These are phyloP conservation scores for Coniferiporia sulphurascens DNA, from an alignment of 1,284 basidiomycete species.

Conservation along the genomic window DNA sequence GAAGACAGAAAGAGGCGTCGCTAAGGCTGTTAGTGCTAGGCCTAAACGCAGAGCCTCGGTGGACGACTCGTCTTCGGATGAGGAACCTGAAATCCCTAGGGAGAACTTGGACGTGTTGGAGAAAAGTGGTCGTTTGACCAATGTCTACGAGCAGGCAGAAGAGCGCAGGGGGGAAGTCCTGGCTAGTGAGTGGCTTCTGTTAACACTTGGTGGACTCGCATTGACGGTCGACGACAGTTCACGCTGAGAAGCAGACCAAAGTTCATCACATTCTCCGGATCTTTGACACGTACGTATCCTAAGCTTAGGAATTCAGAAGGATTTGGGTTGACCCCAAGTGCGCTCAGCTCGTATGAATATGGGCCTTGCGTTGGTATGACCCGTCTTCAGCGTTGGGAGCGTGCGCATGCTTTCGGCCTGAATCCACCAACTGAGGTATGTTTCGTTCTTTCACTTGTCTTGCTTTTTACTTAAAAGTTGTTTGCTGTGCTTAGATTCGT, in stretches of 20 bases:
- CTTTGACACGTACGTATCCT: constrained; percentile 63
- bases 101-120: constrained; percentile 35
- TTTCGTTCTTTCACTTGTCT: constrained; percentile 5
- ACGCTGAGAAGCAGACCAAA: constrained; percentile 54
- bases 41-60: background rate
- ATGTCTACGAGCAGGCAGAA: constrained; percentile 41
- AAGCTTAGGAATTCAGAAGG: constrained; percentile 5
- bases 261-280: constrained; percentile 71
- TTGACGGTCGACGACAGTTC: constrained; percentile 39
- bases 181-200: constrained; percentile 48
- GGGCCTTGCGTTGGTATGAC: constrained; percentile 84
- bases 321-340: background rate
- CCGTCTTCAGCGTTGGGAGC: constrained; percentile 84
- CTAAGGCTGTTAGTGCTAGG: background rate
- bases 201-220: background rate
- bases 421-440: constrained; percentile 80
- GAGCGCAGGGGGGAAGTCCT: constrained; percentile 50
- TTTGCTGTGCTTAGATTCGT: constrained; percentile 47
- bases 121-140: constrained; percentile 47
- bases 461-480: too few relatives aligned
- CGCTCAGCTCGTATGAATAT: constrained; percentile 65
- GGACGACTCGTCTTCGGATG: constrained; percentile 14
- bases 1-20: constrained; percentile 4
- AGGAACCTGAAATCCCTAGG: constrained; percentile 24
- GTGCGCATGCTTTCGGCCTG: constrained; percentile 76